These are phyloP conservation scores for Penicillium sp. DNA, from an alignment of 2,329 filamentous ascomycete species.

Conservation along the genomic window DNA sequence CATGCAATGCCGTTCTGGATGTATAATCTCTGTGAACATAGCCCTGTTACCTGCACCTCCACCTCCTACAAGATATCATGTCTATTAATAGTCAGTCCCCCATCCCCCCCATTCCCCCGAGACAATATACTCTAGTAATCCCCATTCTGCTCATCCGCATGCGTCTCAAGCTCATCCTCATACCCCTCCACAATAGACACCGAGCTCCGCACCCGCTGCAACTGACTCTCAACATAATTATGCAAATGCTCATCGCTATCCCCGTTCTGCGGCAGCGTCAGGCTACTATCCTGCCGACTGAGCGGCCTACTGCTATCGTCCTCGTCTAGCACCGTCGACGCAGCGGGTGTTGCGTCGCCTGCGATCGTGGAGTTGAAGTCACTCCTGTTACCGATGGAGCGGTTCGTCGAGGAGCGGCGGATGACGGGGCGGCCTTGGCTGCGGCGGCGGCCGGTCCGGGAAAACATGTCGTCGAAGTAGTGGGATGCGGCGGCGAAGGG, in stretches of 20 bases:
- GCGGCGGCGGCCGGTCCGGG: slow-evolving; percentile 52
- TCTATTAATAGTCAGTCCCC: background rate
- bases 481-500: slow-evolving; percentile 81
- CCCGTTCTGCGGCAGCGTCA: slow-evolving; percentile 34
- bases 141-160: slow-evolving; percentile 48
- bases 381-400: slow-evolving; percentile 81
- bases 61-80: background rate
- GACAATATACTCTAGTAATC: slow-evolving; percentile 4
- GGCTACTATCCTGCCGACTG: slow-evolving; percentile 45
- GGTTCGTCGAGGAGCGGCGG: slow-evolving; percentile 76
- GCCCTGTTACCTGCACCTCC: background rate
- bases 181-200: slow-evolving; percentile 51
- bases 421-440: slow-evolving; percentile 56
- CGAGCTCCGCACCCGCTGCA: slow-evolving; percentile 69
- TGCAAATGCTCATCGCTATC: slow-evolving; percentile 70
- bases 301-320: slow-evolving; percentile 32
- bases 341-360: slow-evolving; percentile 30
- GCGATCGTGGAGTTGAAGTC: slow-evolving; percentile 64
- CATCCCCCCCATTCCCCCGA: background rate
- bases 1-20: slow-evolving; percentile 7
- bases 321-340: slow-evolving; percentile 39
- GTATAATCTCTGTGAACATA: background rate
- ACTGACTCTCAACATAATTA: slow-evolving; percentile 78
- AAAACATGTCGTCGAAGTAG: slow-evolving; percentile 92
- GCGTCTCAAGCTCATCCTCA: slow-evolving; percentile 65